Conservation (phyloP, 805 yeast genomes). For the Starmerella powellii region DNA sequence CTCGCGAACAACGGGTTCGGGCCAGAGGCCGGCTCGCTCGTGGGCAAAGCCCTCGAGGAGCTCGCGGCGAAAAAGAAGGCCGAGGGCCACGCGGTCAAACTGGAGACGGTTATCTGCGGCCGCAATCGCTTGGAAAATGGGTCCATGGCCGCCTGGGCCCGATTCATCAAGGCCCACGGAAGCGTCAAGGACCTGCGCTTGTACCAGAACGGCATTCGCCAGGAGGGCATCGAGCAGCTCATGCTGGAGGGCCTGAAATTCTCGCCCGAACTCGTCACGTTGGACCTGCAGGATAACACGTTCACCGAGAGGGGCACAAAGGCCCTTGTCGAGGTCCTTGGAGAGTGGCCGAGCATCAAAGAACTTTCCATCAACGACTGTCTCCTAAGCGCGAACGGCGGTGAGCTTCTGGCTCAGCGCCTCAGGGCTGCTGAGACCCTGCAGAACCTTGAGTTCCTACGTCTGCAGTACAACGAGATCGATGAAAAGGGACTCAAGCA, state of each 20-base stretch:
- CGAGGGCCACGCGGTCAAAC: constrained; percentile 40
- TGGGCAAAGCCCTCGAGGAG: constrained; percentile 71
- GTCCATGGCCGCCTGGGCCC: constrained; percentile 69
- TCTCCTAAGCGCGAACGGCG: constrained; percentile 69
- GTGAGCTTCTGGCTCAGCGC: constrained; percentile 38
- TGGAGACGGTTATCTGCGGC: constrained; percentile 81
- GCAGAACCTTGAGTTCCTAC: constrained; percentile 44
- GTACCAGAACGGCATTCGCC: constrained; percentile 96
- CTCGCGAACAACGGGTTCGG: constrained; percentile 96
- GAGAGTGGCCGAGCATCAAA: constrained; percentile 50
- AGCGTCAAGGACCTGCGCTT: constrained; percentile 61
- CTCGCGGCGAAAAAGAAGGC: constrained; percentile 53
- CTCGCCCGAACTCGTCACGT: constrained; percentile 46
- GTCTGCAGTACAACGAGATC: constrained; percentile 81
- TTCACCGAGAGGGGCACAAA: constrained; percentile 59
- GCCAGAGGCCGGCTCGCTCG: constrained; percentile 91
- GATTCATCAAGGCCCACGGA: constrained; percentile 71
- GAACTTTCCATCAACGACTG: constrained; percentile 87
- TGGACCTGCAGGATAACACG: constrained; percentile 93
- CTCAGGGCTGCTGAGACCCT: constrained; percentile 20
- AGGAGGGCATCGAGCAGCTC: constrained; percentile 71
- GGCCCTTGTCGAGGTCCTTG: constrained; percentile 49
- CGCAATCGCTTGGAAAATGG: constrained; percentile 96
- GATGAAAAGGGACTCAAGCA: constrained; percentile 49
- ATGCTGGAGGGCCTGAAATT: constrained; percentile 57